A percentile compares a stretch with the other conserved stretches of the same genome.
Evolutionary conservation across 176 grass and related monocot genomes (phyloP).

Genomic region (Secale cereale): DNA sequence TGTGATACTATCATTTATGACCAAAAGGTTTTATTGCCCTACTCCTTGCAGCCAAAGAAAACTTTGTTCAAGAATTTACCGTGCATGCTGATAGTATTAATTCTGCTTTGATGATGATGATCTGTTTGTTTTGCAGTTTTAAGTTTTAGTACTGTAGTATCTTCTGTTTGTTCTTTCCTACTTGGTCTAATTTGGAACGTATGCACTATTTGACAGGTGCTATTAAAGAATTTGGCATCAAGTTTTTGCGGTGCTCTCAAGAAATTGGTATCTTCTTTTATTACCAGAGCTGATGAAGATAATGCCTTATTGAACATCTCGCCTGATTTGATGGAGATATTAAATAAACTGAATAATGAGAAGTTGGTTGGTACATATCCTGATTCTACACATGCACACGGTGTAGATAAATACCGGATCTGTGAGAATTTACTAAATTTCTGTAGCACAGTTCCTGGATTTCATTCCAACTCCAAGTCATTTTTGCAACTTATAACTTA

Average conservation of each 20-base stretch:
- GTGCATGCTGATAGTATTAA: background rate
- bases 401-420: constrained; percentile 45
- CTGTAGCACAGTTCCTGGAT: constrained; percentile 60
- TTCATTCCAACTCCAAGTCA: constrained; percentile 64
- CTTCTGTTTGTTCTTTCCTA: background rate
- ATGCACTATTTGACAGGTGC: constrained; percentile 42
- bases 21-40: constrained; percentile 51
- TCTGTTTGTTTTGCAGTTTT: constrained; percentile 11
- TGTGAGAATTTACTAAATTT: constrained; percentile 70
- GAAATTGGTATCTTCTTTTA: constrained; percentile 46
- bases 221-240: constrained; percentile 68
- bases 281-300: constrained; percentile 35
- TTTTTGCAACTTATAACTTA: constrained; percentile 52
- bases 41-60: constrained; percentile 17
- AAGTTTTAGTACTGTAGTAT: background rate
- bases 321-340: constrained; percentile 68
- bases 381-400: constrained; percentile 32
- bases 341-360: constrained; percentile 39
- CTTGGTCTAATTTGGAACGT: constrained; percentile 25
- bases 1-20: constrained; percentile 80
- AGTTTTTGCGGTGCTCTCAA: constrained; percentile 62
- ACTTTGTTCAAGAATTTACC: background rate
- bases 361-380: constrained; percentile 23
- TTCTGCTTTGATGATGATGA: background rate
- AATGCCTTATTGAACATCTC: constrained; percentile 41